A percentile compares a stretch with the other conserved stretches of the same genome.
Evolutionary conservation across 345 rosid genomes (phyloP).

Genomic region (Euphorbia lathyris): DNA sequence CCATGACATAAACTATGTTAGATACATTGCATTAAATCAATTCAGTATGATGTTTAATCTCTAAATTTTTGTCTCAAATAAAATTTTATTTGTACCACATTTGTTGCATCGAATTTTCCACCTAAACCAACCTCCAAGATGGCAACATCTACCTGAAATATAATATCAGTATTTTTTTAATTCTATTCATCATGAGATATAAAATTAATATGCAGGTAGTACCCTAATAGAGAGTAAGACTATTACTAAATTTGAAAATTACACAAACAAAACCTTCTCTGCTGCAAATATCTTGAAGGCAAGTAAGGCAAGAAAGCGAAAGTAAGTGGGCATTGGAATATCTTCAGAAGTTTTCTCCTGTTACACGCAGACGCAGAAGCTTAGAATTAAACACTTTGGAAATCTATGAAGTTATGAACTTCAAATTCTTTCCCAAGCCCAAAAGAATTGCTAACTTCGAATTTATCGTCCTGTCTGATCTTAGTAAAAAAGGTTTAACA

Average conservation of each 20-base stretch:
- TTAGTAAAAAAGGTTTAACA: no score
- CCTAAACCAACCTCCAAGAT: conserved; percentile 96
- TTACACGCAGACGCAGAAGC: background rate
- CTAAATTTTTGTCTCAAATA: conserved; percentile 9
- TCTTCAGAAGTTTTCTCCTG: conserved; percentile 72
- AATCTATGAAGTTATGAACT: background rate
- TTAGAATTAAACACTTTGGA: background rate
- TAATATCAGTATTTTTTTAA: background rate
- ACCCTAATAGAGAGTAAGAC: background rate
- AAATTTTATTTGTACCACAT: conserved; percentile 56
- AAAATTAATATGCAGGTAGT: conserved; percentile 3
- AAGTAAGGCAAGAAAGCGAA: conserved; percentile 82
- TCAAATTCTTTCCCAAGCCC: no score
- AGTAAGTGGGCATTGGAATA: conserved; percentile 86
- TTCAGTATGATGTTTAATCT: background rate
- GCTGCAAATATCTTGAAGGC: conserved; percentile 85
- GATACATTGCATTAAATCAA: background rate
- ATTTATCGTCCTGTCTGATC: no score
- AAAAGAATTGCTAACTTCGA: no score
- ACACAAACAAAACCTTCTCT: conserved; percentile 63
- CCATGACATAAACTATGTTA: no score
- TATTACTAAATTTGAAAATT: background rate
- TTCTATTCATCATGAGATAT: background rate
- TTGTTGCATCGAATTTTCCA: conserved; percentile 86
- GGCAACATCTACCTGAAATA: conserved; percentile 78